These are phyloP conservation scores for Bryoglossum gracile DNA, from an alignment of 495 filamentous ascomycete species.

Conservation along the genomic window DNA sequence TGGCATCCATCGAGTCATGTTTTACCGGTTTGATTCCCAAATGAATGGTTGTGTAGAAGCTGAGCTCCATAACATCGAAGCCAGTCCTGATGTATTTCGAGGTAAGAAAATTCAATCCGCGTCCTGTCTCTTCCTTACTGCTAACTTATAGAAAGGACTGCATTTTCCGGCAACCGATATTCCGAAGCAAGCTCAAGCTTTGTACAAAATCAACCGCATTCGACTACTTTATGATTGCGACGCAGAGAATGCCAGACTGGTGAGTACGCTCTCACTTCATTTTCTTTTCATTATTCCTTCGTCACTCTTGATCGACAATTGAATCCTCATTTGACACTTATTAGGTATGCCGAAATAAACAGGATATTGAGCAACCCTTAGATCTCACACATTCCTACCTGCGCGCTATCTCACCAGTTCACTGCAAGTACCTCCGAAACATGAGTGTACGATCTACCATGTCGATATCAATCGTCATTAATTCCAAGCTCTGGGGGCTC, in stretches of 20 bases:
- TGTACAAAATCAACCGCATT: constrained; percentile 77
- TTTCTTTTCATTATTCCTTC: no score
- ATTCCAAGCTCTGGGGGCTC: constrained; percentile 79
- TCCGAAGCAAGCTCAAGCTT: constrained; percentile 72
- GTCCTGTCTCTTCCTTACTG: not conserved
- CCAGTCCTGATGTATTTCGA: constrained; percentile 67
- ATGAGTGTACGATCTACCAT: constrained; percentile 89
- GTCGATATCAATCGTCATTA: constrained; percentile 87
- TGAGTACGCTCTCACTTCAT: no score
- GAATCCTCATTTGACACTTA: not conserved
- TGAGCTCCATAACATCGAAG: constrained; percentile 70
- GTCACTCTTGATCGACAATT: not conserved
- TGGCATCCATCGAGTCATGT: constrained; percentile 86
- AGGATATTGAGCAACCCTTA: constrained; percentile 70
- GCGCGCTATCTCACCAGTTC: constrained; percentile 84
- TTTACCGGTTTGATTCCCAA: constrained; percentile 82
- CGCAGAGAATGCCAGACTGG: constrained; percentile 64
- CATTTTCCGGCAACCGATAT: constrained; percentile 92
- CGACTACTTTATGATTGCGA: constrained; percentile 72
- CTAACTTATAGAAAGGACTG: constrained; percentile 55
- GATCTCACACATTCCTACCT: constrained; percentile 83
- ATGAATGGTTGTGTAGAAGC: constrained; percentile 85
- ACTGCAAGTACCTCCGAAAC: constrained; percentile 78
- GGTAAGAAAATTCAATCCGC: not conserved
- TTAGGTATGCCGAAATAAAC: constrained; percentile 62